Base-by-base conservation (phyloP, 2,329 filamentous ascomycete species). In the Clarireedia homoeocarpa region DNA sequence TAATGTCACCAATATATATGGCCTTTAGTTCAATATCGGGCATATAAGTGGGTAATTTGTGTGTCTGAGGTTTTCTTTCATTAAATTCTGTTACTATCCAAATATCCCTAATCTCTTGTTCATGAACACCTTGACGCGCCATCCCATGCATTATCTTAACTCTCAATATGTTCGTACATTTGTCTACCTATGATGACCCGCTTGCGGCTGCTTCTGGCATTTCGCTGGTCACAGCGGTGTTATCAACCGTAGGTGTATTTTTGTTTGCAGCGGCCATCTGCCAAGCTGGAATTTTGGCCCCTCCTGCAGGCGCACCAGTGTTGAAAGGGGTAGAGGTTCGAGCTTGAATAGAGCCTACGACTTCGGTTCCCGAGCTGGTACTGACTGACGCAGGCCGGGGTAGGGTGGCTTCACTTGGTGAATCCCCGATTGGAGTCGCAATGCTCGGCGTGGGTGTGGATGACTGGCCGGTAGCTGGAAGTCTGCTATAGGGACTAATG, bases 251-350 rank as follows among this genome's bases (percentile, higher is more conserved):
- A 47, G 49, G 60, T 36, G 63, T 55, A 39, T 57, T 66, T 70
- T 79, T 82, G 65, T 79, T 83, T 34, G 82, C 76, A 68, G 84
- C 83, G 48, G 86, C 85, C 77, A 89, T 80, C 72, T 91, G 88
- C 88, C 88, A 91, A 4, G 86, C 82, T 4, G 88, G 88, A 62
- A 91, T 91, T 10, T 86, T 83, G 10, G 86, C 86, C 71, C 80
- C 84, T 36, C 72, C 73, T 14, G 71, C 66, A 39, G 78, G 71
- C 60, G 75, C 73, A 56, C 77, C 74, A 58, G 78, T 74, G 60
- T 64, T 70, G 70, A 83, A 79, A 30, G 80, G 77, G 63, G 71
- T 78, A 10, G 73, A 69, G 57, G 69, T 71, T 52, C 64, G 61
- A 40, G 68, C 69, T 24, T 72, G 65, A 20, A 71, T 66, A 2